Base-by-base conservation (phyloP, 345 rosid species). In the Diplotaxis tenuifolia region DNA sequence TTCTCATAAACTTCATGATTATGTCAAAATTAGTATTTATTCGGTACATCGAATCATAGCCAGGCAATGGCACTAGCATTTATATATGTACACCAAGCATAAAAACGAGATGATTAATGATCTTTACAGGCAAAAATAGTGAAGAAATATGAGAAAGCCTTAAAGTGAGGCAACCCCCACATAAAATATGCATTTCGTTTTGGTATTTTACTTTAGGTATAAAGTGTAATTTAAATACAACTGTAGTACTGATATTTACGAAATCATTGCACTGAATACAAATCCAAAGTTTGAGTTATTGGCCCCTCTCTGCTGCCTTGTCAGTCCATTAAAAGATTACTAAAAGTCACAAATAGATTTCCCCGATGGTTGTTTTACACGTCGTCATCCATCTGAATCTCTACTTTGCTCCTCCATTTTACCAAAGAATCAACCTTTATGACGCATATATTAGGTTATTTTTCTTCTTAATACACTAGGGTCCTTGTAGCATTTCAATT, bases 111-210 rank as follows among this genome's bases (percentile, higher is more conserved):
- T 68, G 53, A 27, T 62, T 9, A 27, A 45, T 69, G 67, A 28
- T 28, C 36, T 15, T 36, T 61, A 31, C 22, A 38, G 6, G 10
- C 14, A 6, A 34, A 28, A 7, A 14, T 7, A 42, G 49, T 14
- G 49, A 25, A 25, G 60, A 9, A 40, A 42, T 16, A 42, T 42
- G n/a, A 58, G 18, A 75, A 68, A 62, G 74, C 49, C 69, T 27
- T 68, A 53, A 40, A 68, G 22, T 19, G 28, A 69, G 70, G 70
- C 65, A 69, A 3, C 62, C 67, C 47, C 71, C 34, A 70, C 71
- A 45, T 21, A 6, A 75, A 67, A 70, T 62, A 76, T 76, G 72
- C 80, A 76, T 32, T 57, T 76, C 67, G 15, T 76, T 61, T 76
- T 65, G 71, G 80, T 70, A 45, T 55, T 31, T 47, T 32, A 50